Evolutionary conservation across 2,329 filamentous ascomycete genomes (phyloP), one percentile per base, ranked within the genome.

Genomic region (Colletotrichum navitas): DNA sequence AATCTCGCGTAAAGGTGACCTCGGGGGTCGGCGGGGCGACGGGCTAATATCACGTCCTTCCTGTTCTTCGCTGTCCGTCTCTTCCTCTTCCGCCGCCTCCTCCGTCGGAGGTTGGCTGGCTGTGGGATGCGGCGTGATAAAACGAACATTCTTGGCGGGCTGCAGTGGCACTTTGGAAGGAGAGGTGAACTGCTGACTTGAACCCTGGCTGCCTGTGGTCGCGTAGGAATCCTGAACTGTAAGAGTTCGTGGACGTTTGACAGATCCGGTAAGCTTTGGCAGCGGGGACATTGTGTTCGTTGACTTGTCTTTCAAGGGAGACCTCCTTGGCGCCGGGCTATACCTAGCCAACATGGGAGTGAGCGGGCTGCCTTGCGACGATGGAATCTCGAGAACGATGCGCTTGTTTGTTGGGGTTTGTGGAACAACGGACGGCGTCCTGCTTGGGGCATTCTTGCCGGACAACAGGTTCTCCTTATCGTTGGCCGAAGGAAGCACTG

Each of bases 161-260:
- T 78, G 76, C 1, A 76, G 74, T 1, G 77, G 77, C 14, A 75
- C 75, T 11, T 76, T 69, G 29, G 43, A 52, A 7, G 74, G 68
- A 7, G 74, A 73, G 2, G 67, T 14, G 12, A 49, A 32, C 43
- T 59, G 47, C 36, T 59, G 73, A 36, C 58, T 70, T 47, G 71
- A 67, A 39, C 65, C 58, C 14, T 71, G 74, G 34, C 62, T 68
- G 52, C 69, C 71, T 0, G 74, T 78, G 5, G 81, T 80, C 24
- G 80, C 82, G 74, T 81, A 86, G 11, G 85, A 85, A 68, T 87
- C 85, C 62, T 85, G 79, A 26, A 87, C 82, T 2, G 83, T 81
- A n/a, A 83, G 72, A 8, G 75, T 80, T 63, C 75, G 77, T 11
- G 77, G 77, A 14, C 74, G 69, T 54, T 79, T 80, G 8, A 73